Evolutionary conservation across 768 basidiomycete genomes (phyloP), one percentile per base, ranked within the genome.

Genomic region (Lentinula edodes): DNA sequence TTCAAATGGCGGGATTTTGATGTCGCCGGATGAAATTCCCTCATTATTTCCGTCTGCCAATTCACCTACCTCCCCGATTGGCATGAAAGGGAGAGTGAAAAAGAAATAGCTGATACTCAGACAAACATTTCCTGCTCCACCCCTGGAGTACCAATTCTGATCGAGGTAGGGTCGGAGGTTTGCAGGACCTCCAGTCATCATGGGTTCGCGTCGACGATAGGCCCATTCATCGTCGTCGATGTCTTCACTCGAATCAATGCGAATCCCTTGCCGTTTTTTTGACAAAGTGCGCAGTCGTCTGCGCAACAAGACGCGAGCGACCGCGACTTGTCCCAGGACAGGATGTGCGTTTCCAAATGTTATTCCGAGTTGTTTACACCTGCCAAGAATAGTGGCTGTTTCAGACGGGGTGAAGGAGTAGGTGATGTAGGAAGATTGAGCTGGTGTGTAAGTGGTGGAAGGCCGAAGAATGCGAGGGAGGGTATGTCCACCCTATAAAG

Each of bases 221-320:
- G 74, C 74, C 85, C 85, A 86, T 67, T 87, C 85, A 3, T 74
- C 75, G 45, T 76, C 67, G 7, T 70, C 68, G 50, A 87, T 81
- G 15, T 81, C 73, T 0, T 84, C 83, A 5, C 73, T 74, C 5
- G 12, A 80, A 64, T 62, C 78, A 82, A 32, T 20, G 23, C 3
- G 55, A 43, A 41, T 28, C n/a, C 23, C 46, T n/a, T 20, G 38
- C 4, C 12, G 41, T 43, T 23, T 28, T 43, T 42, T 56, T 2
- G 28, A 15, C 18, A 56, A 43, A 10, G 55, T 56, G n/a, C 39
- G 55, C 28, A 56, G 18, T 6, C 55, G 55, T 43, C 55, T 56
- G 41, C 55, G 55, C 10, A 56, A 78, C 12, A 86, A 74, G 7
- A 85, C 65, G 0, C 84, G 80, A 5, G 83, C 74, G 57, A 82